A percentile compares a stretch with the other conserved stretches of the same genome.
phyloP scores from a whole-genome alignment of 495 filamentous ascomycete genomes.

The Penicillium silybi region DNA sequence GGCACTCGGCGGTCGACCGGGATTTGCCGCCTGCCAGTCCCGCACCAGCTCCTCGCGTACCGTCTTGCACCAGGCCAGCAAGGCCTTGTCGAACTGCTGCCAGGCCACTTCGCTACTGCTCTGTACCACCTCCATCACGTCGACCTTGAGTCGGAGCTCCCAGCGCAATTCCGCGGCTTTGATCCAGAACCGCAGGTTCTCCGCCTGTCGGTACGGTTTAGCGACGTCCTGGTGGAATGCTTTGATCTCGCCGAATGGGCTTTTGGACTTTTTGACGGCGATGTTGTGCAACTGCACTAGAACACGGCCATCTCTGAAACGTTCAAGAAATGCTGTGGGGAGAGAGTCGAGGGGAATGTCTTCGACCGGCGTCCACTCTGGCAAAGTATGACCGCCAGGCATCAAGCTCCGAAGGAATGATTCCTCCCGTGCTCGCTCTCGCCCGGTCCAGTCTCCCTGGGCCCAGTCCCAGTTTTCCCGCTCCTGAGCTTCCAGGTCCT shows the following conservation, averaged over 20 bases:
- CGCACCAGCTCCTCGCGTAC: conserved; percentile 72
- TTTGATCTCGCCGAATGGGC: conserved; percentile 88
- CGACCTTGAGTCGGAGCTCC: conserved; percentile 81
- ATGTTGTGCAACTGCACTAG: conserved; percentile 88
- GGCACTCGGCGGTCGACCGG: conserved; percentile 24
- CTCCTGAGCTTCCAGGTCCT: conserved; percentile 67
- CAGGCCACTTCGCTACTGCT: conserved; percentile 61
- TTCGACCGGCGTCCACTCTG: conserved; percentile 64
- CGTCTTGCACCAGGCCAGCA: conserved; percentile 71
- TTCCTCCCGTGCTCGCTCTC: conserved; percentile 72
- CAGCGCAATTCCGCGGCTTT: conserved; percentile 94
- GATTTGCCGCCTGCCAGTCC: conserved; percentile 49
- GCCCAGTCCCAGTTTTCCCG: conserved; percentile 74
- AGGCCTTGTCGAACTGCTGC: conserved; percentile 73
- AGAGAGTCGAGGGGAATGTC: conserved; percentile 35
- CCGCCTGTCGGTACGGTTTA: conserved; percentile 90
- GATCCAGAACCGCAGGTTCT: conserved; percentile 92
- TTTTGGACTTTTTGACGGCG: conserved; percentile 74
- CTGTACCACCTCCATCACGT: conserved; percentile 82
- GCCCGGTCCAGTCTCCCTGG: conserved; percentile 74
- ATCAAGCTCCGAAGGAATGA: conserved; percentile 71
- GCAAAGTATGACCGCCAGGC: conserved; percentile 50
- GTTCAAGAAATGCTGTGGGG: conserved; percentile 72
- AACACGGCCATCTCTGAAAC: conserved; percentile 71
- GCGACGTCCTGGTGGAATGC: conserved; percentile 81